These are phyloP conservation scores for Phytophthora constricta DNA, from an alignment of 352 stramenopile genomes.

Conservation along the genomic window DNA sequence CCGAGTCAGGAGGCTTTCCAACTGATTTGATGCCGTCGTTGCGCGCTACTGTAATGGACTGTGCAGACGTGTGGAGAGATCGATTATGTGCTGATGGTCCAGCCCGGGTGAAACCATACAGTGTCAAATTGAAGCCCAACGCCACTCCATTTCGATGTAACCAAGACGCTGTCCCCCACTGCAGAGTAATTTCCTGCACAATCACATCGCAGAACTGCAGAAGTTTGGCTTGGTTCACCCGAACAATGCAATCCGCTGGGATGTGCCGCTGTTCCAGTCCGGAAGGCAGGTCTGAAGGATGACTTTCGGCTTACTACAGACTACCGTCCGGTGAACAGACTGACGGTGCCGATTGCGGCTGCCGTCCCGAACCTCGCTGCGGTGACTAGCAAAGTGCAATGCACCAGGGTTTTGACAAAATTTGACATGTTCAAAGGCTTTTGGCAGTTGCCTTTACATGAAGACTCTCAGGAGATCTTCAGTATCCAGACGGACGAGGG, in stretches of 20 bases:
- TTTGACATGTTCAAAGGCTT: constrained; percentile 31
- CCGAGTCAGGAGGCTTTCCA: background rate
- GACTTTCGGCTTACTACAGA: background rate
- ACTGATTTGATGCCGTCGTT: background rate
- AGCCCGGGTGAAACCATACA: background rate
- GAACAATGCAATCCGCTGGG: background rate
- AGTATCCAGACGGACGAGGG: constrained; percentile 23
- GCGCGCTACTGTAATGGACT: background rate
- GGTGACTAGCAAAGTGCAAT: background rate
- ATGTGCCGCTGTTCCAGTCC: background rate
- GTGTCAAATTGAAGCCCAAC: background rate
- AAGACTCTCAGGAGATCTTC: constrained; percentile 17
- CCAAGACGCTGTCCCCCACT: background rate
- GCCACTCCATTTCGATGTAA: background rate
- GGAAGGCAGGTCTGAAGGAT: background rate
- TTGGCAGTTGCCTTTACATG: constrained; percentile 26
- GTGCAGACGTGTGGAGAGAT: background rate
- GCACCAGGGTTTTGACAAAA: background rate
- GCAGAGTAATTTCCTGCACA: background rate
- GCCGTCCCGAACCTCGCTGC: constrained; percentile 17
- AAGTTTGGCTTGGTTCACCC: background rate
- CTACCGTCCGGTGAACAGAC: constrained; percentile 2
- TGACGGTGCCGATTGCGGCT: constrained; percentile 10
- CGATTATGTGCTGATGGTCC: background rate
- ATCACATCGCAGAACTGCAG: background rate